These are phyloP conservation scores for Coemansia sp. DNA, from an alignment of 192 early-diverging fungal species.

Conservation along the genomic window DNA sequence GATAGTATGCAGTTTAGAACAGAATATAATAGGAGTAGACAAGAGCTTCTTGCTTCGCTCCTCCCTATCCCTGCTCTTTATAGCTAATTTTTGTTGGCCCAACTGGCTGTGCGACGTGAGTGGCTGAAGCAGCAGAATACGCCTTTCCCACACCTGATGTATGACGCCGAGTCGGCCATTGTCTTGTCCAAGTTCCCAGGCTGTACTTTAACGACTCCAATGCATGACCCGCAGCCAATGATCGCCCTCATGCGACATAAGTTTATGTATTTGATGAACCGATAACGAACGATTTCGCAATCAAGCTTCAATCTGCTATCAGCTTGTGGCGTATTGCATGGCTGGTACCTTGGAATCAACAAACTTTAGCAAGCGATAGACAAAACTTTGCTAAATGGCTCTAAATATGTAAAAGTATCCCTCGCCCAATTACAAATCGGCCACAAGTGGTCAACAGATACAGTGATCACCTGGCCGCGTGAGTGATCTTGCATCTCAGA, in stretches of 20 bases:
- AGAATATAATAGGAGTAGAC: no score
- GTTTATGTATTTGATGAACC: not conserved
- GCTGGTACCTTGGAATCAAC: not conserved
- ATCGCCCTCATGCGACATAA: not conserved
- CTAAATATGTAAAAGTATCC: not conserved
- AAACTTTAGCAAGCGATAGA: not conserved
- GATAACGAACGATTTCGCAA: not conserved
- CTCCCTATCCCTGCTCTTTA: constrained; percentile 2
- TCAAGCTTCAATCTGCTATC: not conserved
- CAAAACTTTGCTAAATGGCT: not conserved
- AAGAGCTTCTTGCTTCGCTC: not conserved
- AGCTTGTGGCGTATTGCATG: not conserved
- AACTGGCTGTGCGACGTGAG: not conserved
- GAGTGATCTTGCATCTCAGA: constrained; percentile 1
- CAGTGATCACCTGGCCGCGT: not conserved
- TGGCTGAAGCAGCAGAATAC: not conserved
- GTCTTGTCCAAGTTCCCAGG: not conserved
- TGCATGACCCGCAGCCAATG: not conserved
- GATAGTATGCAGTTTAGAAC: not conserved
- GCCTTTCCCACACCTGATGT: not conserved
- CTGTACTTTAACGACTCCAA: no score
- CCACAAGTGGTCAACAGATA: not conserved
- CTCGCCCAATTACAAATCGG: constrained; percentile 1
- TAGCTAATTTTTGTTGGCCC: constrained; percentile 1
- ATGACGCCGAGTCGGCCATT: no score